Percentiles rank a stretch among this genome's conserved stretches.
These are phyloP conservation scores for Calocybe cyanea DNA, from an alignment of 768 basidiomycete species.

Conservation along the genomic window DNA sequence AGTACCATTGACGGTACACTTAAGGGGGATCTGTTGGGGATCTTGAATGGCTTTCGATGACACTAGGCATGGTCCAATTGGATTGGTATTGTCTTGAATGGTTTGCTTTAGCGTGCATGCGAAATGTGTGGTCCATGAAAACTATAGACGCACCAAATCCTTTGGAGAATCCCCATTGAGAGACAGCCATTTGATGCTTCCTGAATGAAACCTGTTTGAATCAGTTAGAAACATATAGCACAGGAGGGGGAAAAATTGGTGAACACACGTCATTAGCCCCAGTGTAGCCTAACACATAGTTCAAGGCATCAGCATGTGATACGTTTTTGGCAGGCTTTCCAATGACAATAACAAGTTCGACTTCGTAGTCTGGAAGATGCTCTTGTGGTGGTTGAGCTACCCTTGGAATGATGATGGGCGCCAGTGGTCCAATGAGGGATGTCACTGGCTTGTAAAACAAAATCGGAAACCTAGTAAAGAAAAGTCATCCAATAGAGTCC, in stretches of 20 bases:
- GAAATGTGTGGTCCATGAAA: background rate
- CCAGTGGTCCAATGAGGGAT: slow-evolving; percentile 67
- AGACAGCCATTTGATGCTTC: slow-evolving; percentile 72
- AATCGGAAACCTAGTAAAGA: slow-evolving; percentile 53
- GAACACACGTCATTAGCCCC: slow-evolving; percentile 67
- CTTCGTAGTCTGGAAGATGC: slow-evolving; percentile 80
- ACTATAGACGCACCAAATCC: slow-evolving; percentile 57
- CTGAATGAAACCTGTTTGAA: slow-evolving; percentile 68
- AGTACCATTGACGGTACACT: slow-evolving; percentile 62
- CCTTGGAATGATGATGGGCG: slow-evolving; percentile 60
- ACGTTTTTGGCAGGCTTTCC: slow-evolving; percentile 81
- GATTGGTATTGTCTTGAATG: slow-evolving; percentile 57
- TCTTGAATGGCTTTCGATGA: slow-evolving; percentile 59
- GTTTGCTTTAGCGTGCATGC: background rate
- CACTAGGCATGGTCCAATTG: slow-evolving; percentile 80
- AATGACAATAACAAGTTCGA: slow-evolving; percentile 78
- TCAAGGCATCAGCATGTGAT: slow-evolving; percentile 72
- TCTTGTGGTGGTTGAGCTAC: slow-evolving; percentile 66
- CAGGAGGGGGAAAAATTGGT: slow-evolving; percentile 7
- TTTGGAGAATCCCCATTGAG: slow-evolving; percentile 89
- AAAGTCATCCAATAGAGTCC: background rate
- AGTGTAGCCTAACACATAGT: slow-evolving; percentile 84
- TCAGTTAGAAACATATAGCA: background rate
- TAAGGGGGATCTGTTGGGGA: slow-evolving; percentile 61
- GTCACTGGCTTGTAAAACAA: slow-evolving; percentile 78